phyloP scores from a whole-genome alignment of 164 flowering plant species.

The Tetracentron sinense region DNA sequence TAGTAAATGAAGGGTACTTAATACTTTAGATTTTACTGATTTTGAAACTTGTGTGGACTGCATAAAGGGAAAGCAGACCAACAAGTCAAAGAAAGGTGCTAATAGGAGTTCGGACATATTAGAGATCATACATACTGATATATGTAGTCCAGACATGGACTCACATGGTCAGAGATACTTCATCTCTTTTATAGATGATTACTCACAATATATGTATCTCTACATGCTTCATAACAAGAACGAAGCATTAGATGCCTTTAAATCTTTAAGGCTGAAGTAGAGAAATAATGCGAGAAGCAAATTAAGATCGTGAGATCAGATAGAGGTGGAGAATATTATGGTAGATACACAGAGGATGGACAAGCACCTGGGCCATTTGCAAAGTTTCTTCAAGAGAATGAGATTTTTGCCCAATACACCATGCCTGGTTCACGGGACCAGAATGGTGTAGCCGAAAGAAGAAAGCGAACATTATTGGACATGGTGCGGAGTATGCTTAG shows the following conservation, averaged over 20 bases:
- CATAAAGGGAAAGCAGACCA: constrained; percentile 28
- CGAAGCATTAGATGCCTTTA: constrained; percentile 23
- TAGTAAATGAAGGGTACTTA: constrained; percentile 23
- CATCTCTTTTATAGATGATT: constrained; percentile 19
- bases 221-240: constrained; percentile 14
- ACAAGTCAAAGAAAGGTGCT: constrained; percentile 19
- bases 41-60: constrained; percentile 23
- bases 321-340: constrained; percentile 14
- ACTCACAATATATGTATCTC: constrained; percentile 22
- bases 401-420: constrained; percentile 25
- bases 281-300: constrained; percentile 13
- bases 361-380: too few species aligned
- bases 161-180: constrained; percentile 19
- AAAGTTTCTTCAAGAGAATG: too few species aligned
- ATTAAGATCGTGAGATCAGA: constrained; percentile 12
- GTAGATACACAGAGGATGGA: constrained; percentile 11
- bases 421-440: constrained; percentile 20
- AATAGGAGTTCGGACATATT: constrained; percentile 15
- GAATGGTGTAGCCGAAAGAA: constrained; percentile 26
- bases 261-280: constrained; percentile 19
- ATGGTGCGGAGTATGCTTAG: constrained; percentile 13
- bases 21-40: constrained; percentile 23
- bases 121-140: constrained; percentile 23
- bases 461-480: constrained; percentile 15
- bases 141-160: constrained; percentile 19